Evolutionary conservation across 768 basidiomycete species (phyloP).

Genomic region (Chalciporus sphaerocephalus): DNA sequence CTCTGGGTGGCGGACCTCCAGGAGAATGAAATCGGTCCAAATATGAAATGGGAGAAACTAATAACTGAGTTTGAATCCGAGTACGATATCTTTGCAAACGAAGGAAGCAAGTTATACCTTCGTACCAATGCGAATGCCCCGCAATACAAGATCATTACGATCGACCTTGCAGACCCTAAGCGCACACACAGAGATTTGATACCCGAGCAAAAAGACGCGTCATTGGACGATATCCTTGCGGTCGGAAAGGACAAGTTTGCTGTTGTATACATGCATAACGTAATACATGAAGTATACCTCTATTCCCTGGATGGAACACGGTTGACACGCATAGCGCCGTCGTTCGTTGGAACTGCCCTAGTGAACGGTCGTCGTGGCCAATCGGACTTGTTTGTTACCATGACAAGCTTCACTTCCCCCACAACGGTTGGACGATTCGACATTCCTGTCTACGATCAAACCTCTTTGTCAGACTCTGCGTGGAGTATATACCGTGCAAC

Average conservation of each 20-base stretch:
- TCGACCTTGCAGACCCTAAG: slow-evolving; percentile 52
- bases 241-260: slow-evolving; percentile 56
- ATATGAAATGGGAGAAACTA: slow-evolving; percentile 71
- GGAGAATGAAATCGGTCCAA: slow-evolving; percentile 52
- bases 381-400: slow-evolving; percentile 57
- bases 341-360: slow-evolving; percentile 63
- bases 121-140: slow-evolving; percentile 64
- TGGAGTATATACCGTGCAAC: slow-evolving; percentile 60
- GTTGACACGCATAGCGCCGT: slow-evolving; percentile 52
- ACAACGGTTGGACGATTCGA: slow-evolving; percentile 62
- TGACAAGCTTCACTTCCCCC: slow-evolving; percentile 70
- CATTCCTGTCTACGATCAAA: slow-evolving; percentile 35
- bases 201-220: slow-evolving; percentile 61
- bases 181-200: slow-evolving; percentile 56
- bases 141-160: slow-evolving; percentile 58
- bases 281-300: slow-evolving; percentile 75
- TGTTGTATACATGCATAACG: slow-evolving; percentile 68
- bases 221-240: slow-evolving; percentile 46
- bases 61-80: slow-evolving; percentile 64
- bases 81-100: slow-evolving; percentile 59
- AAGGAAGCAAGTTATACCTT: slow-evolving; percentile 59
- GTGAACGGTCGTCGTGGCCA: slow-evolving; percentile 50
- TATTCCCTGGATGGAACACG: slow-evolving; percentile 53
- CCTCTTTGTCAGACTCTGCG: slow-evolving; percentile 38
- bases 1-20: slow-evolving; percentile 70